phyloP scores from a whole-genome alignment of 2,329 filamentous ascomycete species.

The Calonectria pseudoturangicola region DNA sequence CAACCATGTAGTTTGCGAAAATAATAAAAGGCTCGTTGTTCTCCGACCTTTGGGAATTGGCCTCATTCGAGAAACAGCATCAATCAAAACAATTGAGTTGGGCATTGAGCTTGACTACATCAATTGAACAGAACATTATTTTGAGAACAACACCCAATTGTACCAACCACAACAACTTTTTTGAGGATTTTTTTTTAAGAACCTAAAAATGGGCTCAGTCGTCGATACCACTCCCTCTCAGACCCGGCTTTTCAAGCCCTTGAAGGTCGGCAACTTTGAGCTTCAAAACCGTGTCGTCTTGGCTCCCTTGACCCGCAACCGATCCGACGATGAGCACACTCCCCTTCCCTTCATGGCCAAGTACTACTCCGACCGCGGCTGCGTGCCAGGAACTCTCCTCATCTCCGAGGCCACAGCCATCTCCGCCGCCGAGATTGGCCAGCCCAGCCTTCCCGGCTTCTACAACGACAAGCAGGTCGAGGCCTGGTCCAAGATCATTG shows the following conservation, averaged over 20 bases:
- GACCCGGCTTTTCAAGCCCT: conserved; percentile 52
- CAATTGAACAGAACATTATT: neutral
- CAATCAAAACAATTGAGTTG: conserved; percentile 16
- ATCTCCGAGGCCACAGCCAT: conserved; percentile 58
- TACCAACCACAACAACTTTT: neutral
- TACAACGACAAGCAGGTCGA: conserved; percentile 58
- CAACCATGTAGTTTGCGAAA: conserved; percentile 25
- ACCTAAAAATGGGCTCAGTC: conserved; percentile 31
- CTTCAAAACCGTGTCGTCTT: conserved; percentile 53
- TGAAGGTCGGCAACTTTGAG: conserved; percentile 47
- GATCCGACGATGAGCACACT: conserved; percentile 63
- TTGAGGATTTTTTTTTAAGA: neutral
- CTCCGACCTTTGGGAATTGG: neutral
- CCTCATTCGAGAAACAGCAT: conserved; percentile 15
- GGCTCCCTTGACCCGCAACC: conserved; percentile 67
- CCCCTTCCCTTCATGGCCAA: conserved; percentile 54
- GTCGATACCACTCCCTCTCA: conserved; percentile 22
- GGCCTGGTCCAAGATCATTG: conserved; percentile 55
- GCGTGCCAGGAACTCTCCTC: conserved; percentile 66
- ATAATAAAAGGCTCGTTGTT: conserved; percentile 22
- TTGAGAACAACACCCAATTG: neutral
- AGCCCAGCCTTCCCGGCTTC: conserved; percentile 64
- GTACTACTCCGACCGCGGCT: conserved; percentile 57
- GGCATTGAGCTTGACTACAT: conserved; percentile 9
- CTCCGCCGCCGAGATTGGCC: conserved; percentile 50